Evolutionary conservation across 1,284 basidiomycete genomes (phyloP).

Genomic region (Sanghuangporus sanghuang): DNA sequence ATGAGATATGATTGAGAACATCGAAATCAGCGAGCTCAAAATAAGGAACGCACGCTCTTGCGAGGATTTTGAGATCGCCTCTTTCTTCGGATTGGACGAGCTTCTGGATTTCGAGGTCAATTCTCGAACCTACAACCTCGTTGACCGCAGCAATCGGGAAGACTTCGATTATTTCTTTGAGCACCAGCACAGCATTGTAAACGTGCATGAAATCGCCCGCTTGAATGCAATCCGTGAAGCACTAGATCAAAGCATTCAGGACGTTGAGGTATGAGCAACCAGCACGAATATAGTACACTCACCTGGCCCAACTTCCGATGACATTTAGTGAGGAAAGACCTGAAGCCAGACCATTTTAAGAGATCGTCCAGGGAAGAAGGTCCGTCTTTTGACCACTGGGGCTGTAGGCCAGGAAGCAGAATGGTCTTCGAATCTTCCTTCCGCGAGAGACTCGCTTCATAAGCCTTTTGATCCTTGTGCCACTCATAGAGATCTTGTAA

Average conservation of each 20-base stretch:
- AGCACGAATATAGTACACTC: constrained; percentile 20
- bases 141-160: constrained; percentile 71
- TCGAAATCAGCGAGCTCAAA: not conserved
- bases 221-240: constrained; percentile 58
- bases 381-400: constrained; percentile 41
- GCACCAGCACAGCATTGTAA: constrained; percentile 86
- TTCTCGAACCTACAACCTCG: constrained; percentile 45
- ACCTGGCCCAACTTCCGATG: constrained; percentile 70
- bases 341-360: constrained; percentile 68
- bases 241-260: constrained; percentile 32
- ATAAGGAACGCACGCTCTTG: constrained; percentile 52
- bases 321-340: constrained; percentile 75
- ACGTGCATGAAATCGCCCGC: constrained; percentile 91
- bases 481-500: constrained; percentile 74
- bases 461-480: constrained; percentile 66
- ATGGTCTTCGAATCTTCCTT: constrained; percentile 61
- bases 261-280: not conserved
- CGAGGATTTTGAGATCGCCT: constrained; percentile 79
- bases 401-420: constrained; percentile 62
- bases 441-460: constrained; percentile 59
- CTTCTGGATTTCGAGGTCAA: constrained; percentile 63
- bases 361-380: constrained; percentile 46
- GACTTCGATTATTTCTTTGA: constrained; percentile 84
- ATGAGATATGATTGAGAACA: not conserved
- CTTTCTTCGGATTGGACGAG: constrained; percentile 72